phyloP scores from a whole-genome alignment of 2,329 filamentous ascomycete species.

The Nannizziopsis arthrosporioides region DNA sequence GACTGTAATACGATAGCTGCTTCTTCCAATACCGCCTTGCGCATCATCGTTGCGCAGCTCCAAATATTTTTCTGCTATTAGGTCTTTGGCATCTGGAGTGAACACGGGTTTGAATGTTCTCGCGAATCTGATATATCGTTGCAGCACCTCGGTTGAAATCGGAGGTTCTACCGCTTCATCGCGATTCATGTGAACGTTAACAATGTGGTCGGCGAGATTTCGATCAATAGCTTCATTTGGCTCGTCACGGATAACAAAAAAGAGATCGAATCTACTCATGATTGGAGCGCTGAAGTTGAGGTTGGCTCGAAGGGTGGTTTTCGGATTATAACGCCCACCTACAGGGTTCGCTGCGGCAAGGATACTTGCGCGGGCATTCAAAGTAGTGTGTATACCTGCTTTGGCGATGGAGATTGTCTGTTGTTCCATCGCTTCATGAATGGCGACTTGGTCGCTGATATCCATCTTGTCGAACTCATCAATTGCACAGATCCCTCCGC shows the following conservation, averaged over 20 bases:
- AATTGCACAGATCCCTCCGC: slow-evolving; percentile 95
- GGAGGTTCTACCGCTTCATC: slow-evolving; percentile 87
- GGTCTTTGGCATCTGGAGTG: slow-evolving; percentile 69
- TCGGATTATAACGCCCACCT: slow-evolving; percentile 87
- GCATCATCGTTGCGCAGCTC: slow-evolving; percentile 87
- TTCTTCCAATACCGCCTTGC: slow-evolving; percentile 83
- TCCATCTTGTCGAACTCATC: slow-evolving; percentile 99
- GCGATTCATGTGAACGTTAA: slow-evolving; percentile 81
- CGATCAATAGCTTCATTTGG: slow-evolving; percentile 87
- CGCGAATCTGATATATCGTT: slow-evolving; percentile 94
- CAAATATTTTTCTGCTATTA: slow-evolving; percentile 88
- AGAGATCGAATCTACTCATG: slow-evolving; percentile 98
- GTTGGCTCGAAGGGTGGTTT: slow-evolving; percentile 82
- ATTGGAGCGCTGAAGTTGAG: slow-evolving; percentile 99
- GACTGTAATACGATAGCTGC: slow-evolving; percentile 95
- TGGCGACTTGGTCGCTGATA: slow-evolving; percentile 89
- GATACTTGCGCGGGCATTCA: slow-evolving; percentile 91
- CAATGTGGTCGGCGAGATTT: slow-evolving; percentile 87
- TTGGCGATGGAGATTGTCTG: slow-evolving; percentile 99
- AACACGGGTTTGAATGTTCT: slow-evolving; percentile 90
- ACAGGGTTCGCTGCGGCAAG: slow-evolving; percentile 94
- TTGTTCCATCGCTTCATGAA: slow-evolving; percentile 99
- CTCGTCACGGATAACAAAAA: slow-evolving; percentile 95
- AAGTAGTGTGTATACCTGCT: slow-evolving; percentile 91
- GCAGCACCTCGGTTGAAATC: slow-evolving; percentile 89